A percentile compares a stretch with the other conserved stretches of the same genome.
phyloP scores from a whole-genome alignment of 2,329 filamentous ascomycete species.

The Biscogniauxia sp. region DNA sequence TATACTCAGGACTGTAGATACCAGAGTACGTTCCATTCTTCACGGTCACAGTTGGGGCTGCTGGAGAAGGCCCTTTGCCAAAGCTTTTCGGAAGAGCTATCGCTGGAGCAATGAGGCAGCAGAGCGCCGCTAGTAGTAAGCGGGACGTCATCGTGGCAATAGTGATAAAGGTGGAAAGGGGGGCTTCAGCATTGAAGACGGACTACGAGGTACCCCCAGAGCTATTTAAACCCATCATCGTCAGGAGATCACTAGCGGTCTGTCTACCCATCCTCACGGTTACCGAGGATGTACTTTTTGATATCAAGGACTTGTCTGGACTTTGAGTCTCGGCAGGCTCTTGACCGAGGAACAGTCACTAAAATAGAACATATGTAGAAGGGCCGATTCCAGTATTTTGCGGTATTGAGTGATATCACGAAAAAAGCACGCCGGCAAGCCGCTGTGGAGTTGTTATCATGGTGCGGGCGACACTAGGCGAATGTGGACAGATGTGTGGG shows the following conservation, averaged over 20 bases:
- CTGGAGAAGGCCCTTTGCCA: neutral
- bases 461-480: neutral
- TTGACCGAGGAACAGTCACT: neutral
- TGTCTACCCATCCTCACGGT: neutral
- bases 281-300: neutral
- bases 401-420: neutral
- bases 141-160: neutral
- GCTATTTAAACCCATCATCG: neutral
- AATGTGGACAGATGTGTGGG: neutral
- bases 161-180: neutral
- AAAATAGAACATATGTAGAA: neutral
- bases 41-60: constrained; percentile 22
- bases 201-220: neutral
- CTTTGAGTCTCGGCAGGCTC: neutral
- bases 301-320: neutral
- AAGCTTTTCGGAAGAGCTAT: neutral
- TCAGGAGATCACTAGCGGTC: neutral
- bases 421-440: neutral
- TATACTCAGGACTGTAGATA: constrained; percentile 34
- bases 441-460: neutral
- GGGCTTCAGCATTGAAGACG: neutral
- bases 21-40: constrained; percentile 46
- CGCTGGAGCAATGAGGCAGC: neutral
- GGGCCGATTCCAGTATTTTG: neutral
- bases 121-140: neutral